Percentiles rank a stretch among this genome's conserved stretches.
Conservation (phyloP, 768 basidiomycete species). For the Postia placenta region DNA sequence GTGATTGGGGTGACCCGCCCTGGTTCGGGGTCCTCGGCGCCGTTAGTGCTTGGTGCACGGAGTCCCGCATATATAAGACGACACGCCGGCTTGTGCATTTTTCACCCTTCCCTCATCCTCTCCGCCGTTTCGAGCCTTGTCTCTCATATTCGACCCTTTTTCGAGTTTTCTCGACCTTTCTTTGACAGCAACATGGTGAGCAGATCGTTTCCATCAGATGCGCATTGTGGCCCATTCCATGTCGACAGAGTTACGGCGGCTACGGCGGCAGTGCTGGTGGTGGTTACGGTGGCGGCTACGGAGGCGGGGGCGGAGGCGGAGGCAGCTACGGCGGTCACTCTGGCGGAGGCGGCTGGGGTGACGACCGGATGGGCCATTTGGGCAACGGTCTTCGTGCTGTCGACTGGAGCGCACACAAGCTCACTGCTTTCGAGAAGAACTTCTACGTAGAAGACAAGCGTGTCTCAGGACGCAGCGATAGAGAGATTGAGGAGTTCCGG, state of each 20-base stretch:
- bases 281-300: conserved; percentile 29
- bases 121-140: conserved; percentile 3
- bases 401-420: conserved; percentile 73
- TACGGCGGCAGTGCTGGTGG: conserved; percentile 23
- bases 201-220: background rate
- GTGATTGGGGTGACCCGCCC: background rate
- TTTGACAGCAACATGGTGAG: conserved; percentile 21
- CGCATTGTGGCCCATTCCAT: background rate
- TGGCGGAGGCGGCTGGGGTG: conserved; percentile 47
- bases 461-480: conserved; percentile 69
- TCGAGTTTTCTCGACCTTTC: conserved; percentile 5
- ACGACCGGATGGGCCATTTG: conserved; percentile 75
- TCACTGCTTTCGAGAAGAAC: conserved; percentile 95
- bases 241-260: conserved; percentile 16
- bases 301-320: conserved; percentile 36
- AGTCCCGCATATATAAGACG: conserved; percentile 1
- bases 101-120: conserved; percentile 6
- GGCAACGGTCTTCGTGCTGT: conserved; percentile 78
- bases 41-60: conserved; percentile 1
- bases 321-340: conserved; percentile 44
- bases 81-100: background rate
- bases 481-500: conserved; percentile 87
- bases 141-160: conserved; percentile 5
- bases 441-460: conserved; percentile 91
- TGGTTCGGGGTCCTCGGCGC: background rate